A percentile compares a stretch with the other conserved stretches of the same genome.
Evolutionary conservation across 768 basidiomycete genomes (phyloP).

Genomic region (Kwoniella heveanensis): DNA sequence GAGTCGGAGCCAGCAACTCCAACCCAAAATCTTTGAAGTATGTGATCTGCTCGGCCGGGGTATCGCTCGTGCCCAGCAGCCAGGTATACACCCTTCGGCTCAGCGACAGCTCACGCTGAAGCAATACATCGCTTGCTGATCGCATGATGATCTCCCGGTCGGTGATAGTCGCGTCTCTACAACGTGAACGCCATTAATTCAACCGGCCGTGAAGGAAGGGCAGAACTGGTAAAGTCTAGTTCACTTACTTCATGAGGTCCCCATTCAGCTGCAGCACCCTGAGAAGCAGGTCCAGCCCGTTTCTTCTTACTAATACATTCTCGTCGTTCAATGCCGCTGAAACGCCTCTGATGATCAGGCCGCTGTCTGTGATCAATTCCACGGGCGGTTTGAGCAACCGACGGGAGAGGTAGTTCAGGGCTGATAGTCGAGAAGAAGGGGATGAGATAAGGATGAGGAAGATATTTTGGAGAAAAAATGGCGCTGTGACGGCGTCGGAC

Average conservation of each 20-base stretch:
- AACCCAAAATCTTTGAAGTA: slow-evolving; percentile 73
- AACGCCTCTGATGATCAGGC: slow-evolving; percentile 91
- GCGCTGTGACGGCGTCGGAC: slow-evolving; percentile 77
- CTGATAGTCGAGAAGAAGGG: slow-evolving; percentile 77
- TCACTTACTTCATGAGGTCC: neutral
- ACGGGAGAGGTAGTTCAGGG: slow-evolving; percentile 81
- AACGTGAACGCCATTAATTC: neutral
- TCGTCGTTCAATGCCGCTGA: slow-evolving; percentile 89
- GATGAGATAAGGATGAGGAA: slow-evolving; percentile 93
- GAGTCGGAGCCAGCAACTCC: slow-evolving; percentile 68
- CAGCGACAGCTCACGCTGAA: slow-evolving; percentile 87
- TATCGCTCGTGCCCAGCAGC: slow-evolving; percentile 82
- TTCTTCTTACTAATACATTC: slow-evolving; percentile 83
- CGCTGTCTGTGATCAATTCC: slow-evolving; percentile 68
- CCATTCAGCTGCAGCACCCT: slow-evolving; percentile 30
- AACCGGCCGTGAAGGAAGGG: too few species aligned
- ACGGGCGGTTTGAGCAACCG: slow-evolving; percentile 63
- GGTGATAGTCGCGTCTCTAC: slow-evolving; percentile 61
- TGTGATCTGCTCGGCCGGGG: slow-evolving; percentile 69
- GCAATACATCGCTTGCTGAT: slow-evolving; percentile 81
- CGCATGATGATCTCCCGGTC: slow-evolving; percentile 84
- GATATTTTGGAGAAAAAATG: slow-evolving; percentile 93
- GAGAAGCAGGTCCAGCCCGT: slow-evolving; percentile 76
- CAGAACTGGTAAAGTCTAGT: too few species aligned
- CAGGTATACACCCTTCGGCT: slow-evolving; percentile 91